Base-by-base conservation (phyloP, 495 filamentous ascomycete species). In the Penicillium pancosmium region DNA sequence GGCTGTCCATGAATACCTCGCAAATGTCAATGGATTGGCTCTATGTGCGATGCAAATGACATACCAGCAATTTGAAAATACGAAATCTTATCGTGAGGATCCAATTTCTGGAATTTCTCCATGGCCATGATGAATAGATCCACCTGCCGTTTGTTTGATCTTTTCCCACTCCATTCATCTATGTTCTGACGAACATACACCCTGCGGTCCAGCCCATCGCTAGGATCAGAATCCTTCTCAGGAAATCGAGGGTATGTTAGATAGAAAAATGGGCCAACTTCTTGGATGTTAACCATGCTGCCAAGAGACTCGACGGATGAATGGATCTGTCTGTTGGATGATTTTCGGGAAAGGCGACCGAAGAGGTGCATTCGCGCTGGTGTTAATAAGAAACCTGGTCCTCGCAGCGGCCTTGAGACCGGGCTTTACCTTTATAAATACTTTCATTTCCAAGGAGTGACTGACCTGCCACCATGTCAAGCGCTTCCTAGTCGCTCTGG, bases 1-100 rank as follows among this genome's bases (percentile, higher is more conserved):
- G 78, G 78, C 55, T 72, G 61, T 25, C 78, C 78, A 61, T 80
- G 78, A 59, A 80, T 79, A 46, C 55, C 55, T 57, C 19, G 10
- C 1, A 38, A 38, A 38, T 4, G 11, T 38, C 10, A 38, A 38
- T 38, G 10, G 35, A 38, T 12, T 11, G 11, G 3, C 35, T 15
- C 35, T 11, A 38, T 38, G 10, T 38, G 1, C 13, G 13, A 15
- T 12, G 1, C 10, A 13, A 15, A 9, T 12, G 10, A 57, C 55
- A 2, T 50, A 52, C 78, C 73, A 4, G 66, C 57, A 18, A 76
- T 18, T 35, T 75, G 70, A 34, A 73, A 75, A 53, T 73, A 75
- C 13, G 56, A 59, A 7, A 52, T 21, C 46, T 31, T 51, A 13
- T 66, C 63, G 5, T 49, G 31, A 8, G 61, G 63, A 40, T 61